Evolutionary conservation across 2,329 filamentous ascomycete genomes (phyloP).

Genomic region (Arthroderma uncinatum): DNA sequence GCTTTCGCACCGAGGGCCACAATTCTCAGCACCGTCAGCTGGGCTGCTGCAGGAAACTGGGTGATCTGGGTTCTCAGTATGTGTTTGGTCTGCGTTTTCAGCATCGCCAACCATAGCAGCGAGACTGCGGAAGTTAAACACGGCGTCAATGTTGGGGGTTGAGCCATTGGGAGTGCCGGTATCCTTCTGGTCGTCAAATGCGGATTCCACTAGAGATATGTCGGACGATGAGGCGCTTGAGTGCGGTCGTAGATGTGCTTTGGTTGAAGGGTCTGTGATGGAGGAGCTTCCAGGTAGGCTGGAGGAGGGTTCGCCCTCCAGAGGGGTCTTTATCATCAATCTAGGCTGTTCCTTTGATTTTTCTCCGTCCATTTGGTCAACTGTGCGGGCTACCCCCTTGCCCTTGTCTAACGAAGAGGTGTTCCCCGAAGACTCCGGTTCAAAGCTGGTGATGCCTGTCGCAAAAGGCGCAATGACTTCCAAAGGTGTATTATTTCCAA

Average conservation of each 20-base stretch:
- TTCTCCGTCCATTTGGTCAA: neutral
- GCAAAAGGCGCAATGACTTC: constrained; percentile 31
- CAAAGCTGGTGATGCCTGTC: constrained; percentile 27
- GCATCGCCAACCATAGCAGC: constrained; percentile 69
- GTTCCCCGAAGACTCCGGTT: constrained; percentile 30
- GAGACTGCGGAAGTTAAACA: constrained; percentile 86
- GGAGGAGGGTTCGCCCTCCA: neutral
- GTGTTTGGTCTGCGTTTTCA: constrained; percentile 32
- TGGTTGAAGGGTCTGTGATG: constrained; percentile 44
- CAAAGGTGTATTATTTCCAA: constrained; percentile 55
- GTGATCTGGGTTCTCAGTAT: constrained; percentile 2
- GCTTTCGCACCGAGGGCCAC: neutral
- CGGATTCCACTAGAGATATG: constrained; percentile 63
- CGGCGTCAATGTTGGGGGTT: constrained; percentile 53
- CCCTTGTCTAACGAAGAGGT: constrained; percentile 46
- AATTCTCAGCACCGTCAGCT: neutral
- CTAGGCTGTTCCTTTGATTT: constrained; percentile 10
- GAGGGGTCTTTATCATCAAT: constrained; percentile 16
- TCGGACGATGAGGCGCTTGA: constrained; percentile 77
- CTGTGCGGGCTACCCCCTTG: constrained; percentile 54
- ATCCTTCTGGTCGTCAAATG: constrained; percentile 29
- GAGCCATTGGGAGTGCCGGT: constrained; percentile 42
- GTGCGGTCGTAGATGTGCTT: constrained; percentile 67
- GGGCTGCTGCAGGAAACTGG: neutral
- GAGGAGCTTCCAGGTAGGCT: neutral